phyloP scores from a whole-genome alignment of 345 rosid species.

The Raphanus raphanistrum region DNA sequence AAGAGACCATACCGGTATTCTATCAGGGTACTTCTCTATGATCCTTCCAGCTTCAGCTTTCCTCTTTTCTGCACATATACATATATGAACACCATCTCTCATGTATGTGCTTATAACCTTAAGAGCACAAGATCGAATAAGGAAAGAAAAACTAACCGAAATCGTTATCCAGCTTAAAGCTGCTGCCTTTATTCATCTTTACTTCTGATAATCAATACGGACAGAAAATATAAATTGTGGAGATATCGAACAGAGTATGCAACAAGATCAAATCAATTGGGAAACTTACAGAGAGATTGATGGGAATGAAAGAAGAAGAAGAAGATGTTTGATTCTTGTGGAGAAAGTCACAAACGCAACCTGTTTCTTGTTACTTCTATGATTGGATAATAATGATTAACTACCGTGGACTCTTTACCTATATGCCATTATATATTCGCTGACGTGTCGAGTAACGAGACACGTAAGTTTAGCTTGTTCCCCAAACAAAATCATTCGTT shows the following conservation, averaged over 20 bases:
- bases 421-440: background rate
- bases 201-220: background rate
- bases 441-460: conserved; percentile 11
- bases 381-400: conserved; percentile 36
- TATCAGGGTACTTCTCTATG: conserved; percentile 67
- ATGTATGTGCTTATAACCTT: background rate
- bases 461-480: conserved; percentile 25
- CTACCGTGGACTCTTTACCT: background rate
- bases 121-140: background rate
- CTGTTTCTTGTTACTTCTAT: conserved; percentile 18
- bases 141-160: conserved; percentile 45
- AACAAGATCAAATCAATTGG: background rate
- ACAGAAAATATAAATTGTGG: background rate
- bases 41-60: conserved; percentile 72
- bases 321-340: background rate
- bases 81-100: background rate
- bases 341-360: background rate
- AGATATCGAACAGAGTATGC: conserved; percentile 9
- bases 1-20: conserved; percentile 59
- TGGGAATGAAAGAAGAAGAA: conserved; percentile 1
- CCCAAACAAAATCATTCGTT: background rate
- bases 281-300: conserved; percentile 22
- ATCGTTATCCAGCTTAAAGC: conserved; percentile 70
- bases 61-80: conserved; percentile 54
- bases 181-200: conserved; percentile 52